Evolutionary conservation across 2,329 filamentous ascomycete genomes (phyloP).

Genomic region (Celoporthe dispersa): DNA sequence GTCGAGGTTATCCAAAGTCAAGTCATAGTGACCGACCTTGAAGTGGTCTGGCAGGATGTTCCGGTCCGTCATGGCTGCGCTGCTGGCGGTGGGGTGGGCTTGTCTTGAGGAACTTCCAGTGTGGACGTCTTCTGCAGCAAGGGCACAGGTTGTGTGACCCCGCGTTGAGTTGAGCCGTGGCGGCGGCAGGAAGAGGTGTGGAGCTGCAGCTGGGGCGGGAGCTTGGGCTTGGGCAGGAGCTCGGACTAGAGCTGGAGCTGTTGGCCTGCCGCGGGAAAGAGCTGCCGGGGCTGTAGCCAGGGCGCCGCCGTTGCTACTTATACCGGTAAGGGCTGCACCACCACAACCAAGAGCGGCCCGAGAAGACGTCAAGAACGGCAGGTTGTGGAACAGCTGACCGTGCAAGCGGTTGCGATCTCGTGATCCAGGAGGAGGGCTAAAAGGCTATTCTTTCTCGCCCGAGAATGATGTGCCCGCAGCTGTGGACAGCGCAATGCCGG

Average conservation of each 20-base stretch:
- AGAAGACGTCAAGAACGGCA: neutral
- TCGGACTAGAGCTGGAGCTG: slow-evolving; percentile 9
- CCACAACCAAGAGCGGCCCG: slow-evolving; percentile 1
- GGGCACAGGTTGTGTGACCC: slow-evolving; percentile 28
- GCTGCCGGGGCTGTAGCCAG: neutral
- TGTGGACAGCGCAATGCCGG: neutral
- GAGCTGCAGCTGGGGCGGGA: slow-evolving; percentile 10
- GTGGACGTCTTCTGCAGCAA: slow-evolving; percentile 20
- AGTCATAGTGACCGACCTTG: slow-evolving; percentile 83
- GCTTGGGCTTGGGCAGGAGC: slow-evolving; percentile 14
- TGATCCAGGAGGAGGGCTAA: neutral
- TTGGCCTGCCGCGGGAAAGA: neutral
- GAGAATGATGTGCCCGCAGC: neutral
- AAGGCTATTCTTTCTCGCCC: neutral
- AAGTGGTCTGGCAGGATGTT: slow-evolving; percentile 67
- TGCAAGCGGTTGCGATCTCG: neutral
- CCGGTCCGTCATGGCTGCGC: slow-evolving; percentile 57
- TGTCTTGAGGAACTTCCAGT: slow-evolving; percentile 36
- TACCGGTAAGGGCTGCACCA: neutral
- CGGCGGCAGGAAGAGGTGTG: neutral
- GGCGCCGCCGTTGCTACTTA: slow-evolving; percentile 6
- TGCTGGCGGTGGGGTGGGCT: neutral
- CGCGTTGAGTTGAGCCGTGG: slow-evolving; percentile 14
- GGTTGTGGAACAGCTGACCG: slow-evolving; percentile 5
- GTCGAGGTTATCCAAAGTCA: slow-evolving; percentile 82